phyloP scores from a whole-genome alignment of 495 filamentous ascomycete species.

The Penicillium atrosanguineum region DNA sequence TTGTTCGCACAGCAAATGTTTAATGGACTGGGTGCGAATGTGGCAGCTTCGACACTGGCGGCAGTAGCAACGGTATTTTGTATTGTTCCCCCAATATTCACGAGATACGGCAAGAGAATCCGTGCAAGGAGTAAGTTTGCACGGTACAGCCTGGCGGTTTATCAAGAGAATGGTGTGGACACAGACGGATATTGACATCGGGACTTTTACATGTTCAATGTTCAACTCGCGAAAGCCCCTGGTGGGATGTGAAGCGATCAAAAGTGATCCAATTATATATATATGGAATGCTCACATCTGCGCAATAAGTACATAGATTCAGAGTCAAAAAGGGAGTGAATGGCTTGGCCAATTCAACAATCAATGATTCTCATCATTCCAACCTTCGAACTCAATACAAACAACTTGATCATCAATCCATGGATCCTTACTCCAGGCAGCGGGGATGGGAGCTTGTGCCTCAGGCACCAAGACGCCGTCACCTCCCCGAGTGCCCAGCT shows the following conservation, averaged over 20 bases:
- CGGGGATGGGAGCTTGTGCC: slow-evolving; percentile 15
- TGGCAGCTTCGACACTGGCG: slow-evolving; percentile 37
- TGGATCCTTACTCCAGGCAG: neutral
- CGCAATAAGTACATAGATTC: too few relatives aligned
- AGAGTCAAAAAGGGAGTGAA: too few relatives aligned
- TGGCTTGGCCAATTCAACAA: too few relatives aligned
- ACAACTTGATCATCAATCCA: neutral
- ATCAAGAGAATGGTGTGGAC: slow-evolving; percentile 19
- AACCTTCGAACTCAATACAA: too few relatives aligned
- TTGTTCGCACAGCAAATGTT: slow-evolving; percentile 43
- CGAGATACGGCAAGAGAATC: slow-evolving; percentile 33
- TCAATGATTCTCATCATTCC: too few relatives aligned
- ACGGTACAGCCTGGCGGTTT: slow-evolving; percentile 28
- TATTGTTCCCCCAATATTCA: slow-evolving; percentile 33
- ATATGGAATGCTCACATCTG: too few relatives aligned
- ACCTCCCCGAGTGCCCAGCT: slow-evolving; percentile 15
- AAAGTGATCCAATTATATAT: too few relatives aligned
- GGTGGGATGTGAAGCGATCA: neutral
- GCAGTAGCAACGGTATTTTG: slow-evolving; percentile 40
- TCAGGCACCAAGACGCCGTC: slow-evolving; percentile 20
- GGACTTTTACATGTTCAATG: neutral
- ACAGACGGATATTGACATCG: slow-evolving; percentile 11
- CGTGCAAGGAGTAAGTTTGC: slow-evolving; percentile 44
- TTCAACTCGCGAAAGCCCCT: neutral
- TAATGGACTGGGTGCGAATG: slow-evolving; percentile 33